These are phyloP conservation scores for Phyllosticta citriasiana DNA, from an alignment of 2,329 filamentous ascomycete genomes.

Conservation along the genomic window DNA sequence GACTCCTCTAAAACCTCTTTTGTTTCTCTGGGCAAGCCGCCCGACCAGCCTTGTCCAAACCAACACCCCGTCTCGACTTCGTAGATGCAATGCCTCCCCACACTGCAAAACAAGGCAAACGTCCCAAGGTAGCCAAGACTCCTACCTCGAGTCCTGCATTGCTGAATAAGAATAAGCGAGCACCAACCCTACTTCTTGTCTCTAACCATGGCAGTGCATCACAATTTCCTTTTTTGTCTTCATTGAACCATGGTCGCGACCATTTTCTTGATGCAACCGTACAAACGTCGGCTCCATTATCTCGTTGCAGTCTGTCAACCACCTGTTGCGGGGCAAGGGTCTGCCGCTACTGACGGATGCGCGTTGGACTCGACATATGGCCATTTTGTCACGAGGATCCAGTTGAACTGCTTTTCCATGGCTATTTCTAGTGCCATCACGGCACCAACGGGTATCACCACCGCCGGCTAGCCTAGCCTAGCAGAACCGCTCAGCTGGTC, in stretches of 20 bases:
- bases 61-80: background rate
- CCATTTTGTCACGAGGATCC: background rate
- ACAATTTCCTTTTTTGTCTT: background rate
- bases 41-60: background rate
- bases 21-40: background rate
- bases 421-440: background rate
- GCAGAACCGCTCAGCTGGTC: background rate
- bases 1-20: background rate
- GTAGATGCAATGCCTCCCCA: background rate
- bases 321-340: background rate
- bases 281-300: background rate
- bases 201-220: background rate
- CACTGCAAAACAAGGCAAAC: background rate
- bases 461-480: background rate
- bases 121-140: background rate
- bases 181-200: background rate
- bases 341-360: background rate
- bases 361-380: background rate
- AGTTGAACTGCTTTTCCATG: background rate
- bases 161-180: background rate
- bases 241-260: background rate
- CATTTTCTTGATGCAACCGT: background rate
- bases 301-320: background rate
- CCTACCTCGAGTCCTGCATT: background rate
- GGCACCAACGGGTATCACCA: background rate